phyloP scores from a whole-genome alignment of 495 filamentous ascomycete species.

The Symbiotaphrina buchneri region DNA sequence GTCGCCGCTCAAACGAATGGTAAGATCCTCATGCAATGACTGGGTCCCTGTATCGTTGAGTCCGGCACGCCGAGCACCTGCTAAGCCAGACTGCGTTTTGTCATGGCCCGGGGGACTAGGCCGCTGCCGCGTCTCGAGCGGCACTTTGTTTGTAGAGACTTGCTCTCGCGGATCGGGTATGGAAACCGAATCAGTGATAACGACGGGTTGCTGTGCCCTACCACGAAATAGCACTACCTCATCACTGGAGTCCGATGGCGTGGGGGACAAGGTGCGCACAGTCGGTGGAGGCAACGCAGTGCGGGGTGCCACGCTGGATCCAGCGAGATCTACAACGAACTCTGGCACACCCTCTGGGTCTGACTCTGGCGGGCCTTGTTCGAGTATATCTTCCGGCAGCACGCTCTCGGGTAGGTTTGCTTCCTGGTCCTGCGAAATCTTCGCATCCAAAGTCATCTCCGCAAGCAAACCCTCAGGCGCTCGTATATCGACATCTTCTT shows the following conservation, averaged over 20 bases:
- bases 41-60: too few species aligned
- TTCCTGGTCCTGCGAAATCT: too few species aligned
- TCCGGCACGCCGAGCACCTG: neutral
- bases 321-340: neutral
- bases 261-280: constrained; percentile 16
- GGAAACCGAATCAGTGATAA: too few species aligned
- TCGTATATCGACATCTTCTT: too few species aligned
- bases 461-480: too few species aligned
- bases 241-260: constrained; percentile 30
- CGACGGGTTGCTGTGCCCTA: constrained; percentile 12
- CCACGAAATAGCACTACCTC: constrained; percentile 47
- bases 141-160: neutral
- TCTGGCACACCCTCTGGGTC: neutral
- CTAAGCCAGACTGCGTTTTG: neutral
- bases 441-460: too few species aligned
- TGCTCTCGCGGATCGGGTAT: neutral
- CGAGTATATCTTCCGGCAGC: too few species aligned
- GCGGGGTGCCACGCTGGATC: constrained; percentile 1
- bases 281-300: constrained; percentile 10
- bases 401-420: too few species aligned
- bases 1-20: too few species aligned
- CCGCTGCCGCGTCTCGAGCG: neutral
- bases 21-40: too few species aligned
- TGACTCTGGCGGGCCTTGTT: too few species aligned
- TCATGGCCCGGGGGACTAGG: neutral